Conservation (phyloP, 2,329 filamentous ascomycete genomes). For the Beauveria rudraprayagi region DNA sequence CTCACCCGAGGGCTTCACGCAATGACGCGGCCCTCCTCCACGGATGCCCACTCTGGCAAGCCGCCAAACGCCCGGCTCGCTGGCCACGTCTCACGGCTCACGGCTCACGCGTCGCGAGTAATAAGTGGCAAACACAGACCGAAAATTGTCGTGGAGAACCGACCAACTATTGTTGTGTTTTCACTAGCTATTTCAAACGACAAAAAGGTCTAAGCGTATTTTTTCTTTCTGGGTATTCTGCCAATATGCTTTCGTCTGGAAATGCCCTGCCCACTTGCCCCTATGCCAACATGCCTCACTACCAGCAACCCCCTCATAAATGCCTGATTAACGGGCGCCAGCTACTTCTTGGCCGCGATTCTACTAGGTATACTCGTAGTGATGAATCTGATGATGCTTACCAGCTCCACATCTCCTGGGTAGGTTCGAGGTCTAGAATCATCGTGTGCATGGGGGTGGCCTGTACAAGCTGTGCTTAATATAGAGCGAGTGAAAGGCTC, state of each 20-base stretch:
- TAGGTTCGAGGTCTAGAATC: background rate
- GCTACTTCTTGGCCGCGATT: background rate
- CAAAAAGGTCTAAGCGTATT: background rate
- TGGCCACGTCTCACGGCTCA: background rate
- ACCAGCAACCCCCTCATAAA: no score
- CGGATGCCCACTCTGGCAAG: background rate
- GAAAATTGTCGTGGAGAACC: background rate
- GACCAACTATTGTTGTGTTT: background rate
- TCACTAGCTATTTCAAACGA: background rate
- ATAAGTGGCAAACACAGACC: background rate
- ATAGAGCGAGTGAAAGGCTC: background rate
- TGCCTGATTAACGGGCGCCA: background rate
- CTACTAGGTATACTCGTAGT: background rate
- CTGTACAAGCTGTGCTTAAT: background rate
- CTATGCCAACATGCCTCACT: background rate
- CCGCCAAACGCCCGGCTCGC: conserved; percentile 2
- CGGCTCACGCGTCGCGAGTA: background rate
- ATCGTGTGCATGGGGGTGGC: background rate
- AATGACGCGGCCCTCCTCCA: conserved; percentile 7
- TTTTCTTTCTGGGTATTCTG: background rate
- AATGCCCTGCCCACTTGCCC: background rate
- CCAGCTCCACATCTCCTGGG: background rate
- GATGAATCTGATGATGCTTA: background rate
- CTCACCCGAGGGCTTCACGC: background rate
- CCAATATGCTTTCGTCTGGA: background rate